phyloP scores from a whole-genome alignment of 192 early-diverging fungal species.

The Linnemannia hyalina region DNA sequence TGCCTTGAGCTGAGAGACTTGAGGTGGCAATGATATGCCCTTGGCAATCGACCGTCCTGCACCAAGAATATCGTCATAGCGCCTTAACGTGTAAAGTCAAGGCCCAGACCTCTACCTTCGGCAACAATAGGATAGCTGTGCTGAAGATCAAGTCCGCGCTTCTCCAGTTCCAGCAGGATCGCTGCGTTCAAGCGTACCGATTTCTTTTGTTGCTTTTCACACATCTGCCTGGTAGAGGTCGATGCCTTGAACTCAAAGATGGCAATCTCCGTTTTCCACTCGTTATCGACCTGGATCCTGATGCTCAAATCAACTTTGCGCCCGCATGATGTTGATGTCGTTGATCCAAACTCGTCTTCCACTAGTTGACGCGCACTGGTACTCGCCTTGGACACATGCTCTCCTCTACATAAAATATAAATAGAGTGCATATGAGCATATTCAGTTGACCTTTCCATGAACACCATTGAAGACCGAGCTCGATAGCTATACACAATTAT shows the following conservation, averaged over 20 bases:
- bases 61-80: conserved; percentile 8
- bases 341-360: neutral
- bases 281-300: neutral
- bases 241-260: conserved; percentile 24
- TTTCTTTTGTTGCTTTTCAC: conserved; percentile 10
- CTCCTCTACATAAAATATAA: conserved; percentile 2
- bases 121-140: conserved; percentile 11
- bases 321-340: conserved; percentile 7
- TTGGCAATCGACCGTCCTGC: conserved; percentile 8
- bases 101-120: neutral
- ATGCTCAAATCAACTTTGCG: conserved; percentile 1
- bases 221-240: conserved; percentile 6
- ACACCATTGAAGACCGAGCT: neutral
- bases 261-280: conserved; percentile 11
- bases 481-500: neutral
- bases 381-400: conserved; percentile 1
- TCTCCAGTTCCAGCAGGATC: conserved; percentile 8
- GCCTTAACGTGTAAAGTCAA: neutral
- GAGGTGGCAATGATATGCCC: conserved; percentile 1
- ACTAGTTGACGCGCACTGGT: neutral
- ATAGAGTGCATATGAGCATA: neutral
- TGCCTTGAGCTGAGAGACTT: neutral
- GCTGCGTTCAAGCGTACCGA: conserved; percentile 17
- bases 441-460: neutral
- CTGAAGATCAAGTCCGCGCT: conserved; percentile 8